Conservation (phyloP, 208 protist species). For the Trypanosoma theileri region DNA sequence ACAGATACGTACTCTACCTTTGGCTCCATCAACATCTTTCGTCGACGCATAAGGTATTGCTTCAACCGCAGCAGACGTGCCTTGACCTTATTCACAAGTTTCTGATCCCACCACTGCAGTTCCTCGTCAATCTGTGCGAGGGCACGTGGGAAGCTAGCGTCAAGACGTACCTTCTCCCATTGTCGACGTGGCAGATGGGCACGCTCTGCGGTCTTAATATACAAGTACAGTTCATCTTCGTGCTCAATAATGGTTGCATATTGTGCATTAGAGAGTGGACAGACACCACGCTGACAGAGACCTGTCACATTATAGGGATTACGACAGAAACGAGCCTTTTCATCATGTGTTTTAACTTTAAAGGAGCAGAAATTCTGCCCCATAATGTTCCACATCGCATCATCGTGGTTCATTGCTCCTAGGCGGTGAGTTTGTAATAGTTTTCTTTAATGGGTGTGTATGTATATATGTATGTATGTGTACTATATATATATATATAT, state of each 20-base stretch:
- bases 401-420: conserved; percentile 90
- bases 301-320: conserved; percentile 99
- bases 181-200: conserved; percentile 96
- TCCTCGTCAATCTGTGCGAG: conserved; percentile 96
- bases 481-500: too few relatives aligned
- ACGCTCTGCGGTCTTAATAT: conserved; percentile 99
- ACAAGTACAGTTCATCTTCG: conserved; percentile 96
- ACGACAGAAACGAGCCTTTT: conserved; percentile 97
- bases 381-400: conserved; percentile 93
- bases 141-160: conserved; percentile 95
- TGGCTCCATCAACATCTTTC: conserved; percentile 93
- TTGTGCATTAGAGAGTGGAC: conserved; percentile 98
- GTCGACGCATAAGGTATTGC: conserved; percentile 97
- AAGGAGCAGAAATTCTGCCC: conserved; percentile 92
- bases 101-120: conserved; percentile 96
- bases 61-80: conserved; percentile 97
- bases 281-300: conserved; percentile 96
- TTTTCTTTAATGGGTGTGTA: too few relatives aligned
- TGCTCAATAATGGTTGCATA: conserved; percentile 99
- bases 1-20: conserved; percentile 95
- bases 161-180: conserved; percentile 98
- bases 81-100: conserved; percentile 96
- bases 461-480: too few relatives aligned
- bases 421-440: neutral
- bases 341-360: conserved; percentile 91